Percentiles rank a stretch among this genome's conserved stretches.
Conservation (phyloP, 305 asterid species). For the Salvia sclarea region DNA sequence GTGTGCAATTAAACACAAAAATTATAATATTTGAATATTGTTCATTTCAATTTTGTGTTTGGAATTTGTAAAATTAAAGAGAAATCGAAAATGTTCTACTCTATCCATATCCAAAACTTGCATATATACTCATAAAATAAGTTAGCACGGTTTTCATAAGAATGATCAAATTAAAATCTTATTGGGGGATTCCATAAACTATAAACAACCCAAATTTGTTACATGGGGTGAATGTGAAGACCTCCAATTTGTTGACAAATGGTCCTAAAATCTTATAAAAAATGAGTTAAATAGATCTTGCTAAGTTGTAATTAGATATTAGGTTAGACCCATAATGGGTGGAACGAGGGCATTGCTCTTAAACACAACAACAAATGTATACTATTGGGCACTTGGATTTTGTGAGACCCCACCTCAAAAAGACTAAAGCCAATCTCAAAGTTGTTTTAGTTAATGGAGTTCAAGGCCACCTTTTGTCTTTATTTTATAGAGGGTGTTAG, state of each 20-base stretch:
- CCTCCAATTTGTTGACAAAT: neutral
- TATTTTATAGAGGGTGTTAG: slow-evolving; percentile 47
- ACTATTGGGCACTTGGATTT: slow-evolving; percentile 73
- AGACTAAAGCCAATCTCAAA: slow-evolving; percentile 55
- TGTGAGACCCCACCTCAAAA: slow-evolving; percentile 73
- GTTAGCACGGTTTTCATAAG: neutral
- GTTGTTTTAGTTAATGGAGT: slow-evolving; percentile 49
- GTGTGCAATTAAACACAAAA: too few species aligned
- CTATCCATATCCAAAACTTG: neutral
- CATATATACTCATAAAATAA: neutral
- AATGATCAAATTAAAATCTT: neutral
- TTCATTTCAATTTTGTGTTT: too few species aligned
- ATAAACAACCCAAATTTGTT: neutral
- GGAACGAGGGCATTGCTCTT: slow-evolving; percentile 55
- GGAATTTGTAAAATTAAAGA: neutral
- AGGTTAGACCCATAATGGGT: slow-evolving; percentile 37
- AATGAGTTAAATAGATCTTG: slow-evolving; percentile 25
- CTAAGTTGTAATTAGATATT: slow-evolving; percentile 24
- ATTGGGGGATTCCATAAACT: neutral
- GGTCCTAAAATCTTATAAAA: slow-evolving; percentile 4
- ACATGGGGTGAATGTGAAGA: neutral
- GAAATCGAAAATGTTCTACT: neutral
- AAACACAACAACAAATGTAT: slow-evolving; percentile 43
- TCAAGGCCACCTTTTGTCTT: slow-evolving; percentile 34
- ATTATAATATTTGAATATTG: too few species aligned